Conservation (phyloP, 73 alveolate genomes). For the Paramecium pentaurelia region DNA sequence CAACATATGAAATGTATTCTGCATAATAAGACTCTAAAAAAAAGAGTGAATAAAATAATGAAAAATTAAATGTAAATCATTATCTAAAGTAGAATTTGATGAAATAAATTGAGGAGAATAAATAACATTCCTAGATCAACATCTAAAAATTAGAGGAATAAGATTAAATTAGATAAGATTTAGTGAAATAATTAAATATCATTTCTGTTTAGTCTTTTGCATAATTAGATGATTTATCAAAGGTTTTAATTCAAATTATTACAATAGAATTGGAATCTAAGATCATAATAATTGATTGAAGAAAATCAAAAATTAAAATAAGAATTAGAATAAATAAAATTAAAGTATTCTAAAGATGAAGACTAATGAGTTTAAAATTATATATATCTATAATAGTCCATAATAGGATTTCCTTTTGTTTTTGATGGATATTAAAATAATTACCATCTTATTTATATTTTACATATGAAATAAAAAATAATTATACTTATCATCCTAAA, state of each 20-base stretch:
- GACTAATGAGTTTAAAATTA: neutral
- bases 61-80: neutral
- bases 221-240: neutral
- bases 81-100: neutral
- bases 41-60: conserved; percentile 36
- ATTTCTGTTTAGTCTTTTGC: neutral
- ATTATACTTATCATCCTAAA: no score
- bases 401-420: neutral
- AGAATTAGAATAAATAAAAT: neutral
- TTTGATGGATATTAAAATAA: neutral
- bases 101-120: neutral
- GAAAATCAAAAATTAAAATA: neutral
- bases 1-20: conserved; percentile 41
- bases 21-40: conserved; percentile 29
- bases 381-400: neutral
- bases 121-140: neutral
- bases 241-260: neutral
- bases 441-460: neutral
- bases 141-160: neutral
- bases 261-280: neutral
- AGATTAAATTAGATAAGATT: neutral
- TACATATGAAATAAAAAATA: no score
- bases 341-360: neutral
- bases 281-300: neutral
- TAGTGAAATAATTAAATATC: neutral